Evolutionary conservation across 192 early-diverging fungal species (phyloP), one percentile per base, ranked within the genome.

Genomic region (Coemansia aciculifera): DNA sequence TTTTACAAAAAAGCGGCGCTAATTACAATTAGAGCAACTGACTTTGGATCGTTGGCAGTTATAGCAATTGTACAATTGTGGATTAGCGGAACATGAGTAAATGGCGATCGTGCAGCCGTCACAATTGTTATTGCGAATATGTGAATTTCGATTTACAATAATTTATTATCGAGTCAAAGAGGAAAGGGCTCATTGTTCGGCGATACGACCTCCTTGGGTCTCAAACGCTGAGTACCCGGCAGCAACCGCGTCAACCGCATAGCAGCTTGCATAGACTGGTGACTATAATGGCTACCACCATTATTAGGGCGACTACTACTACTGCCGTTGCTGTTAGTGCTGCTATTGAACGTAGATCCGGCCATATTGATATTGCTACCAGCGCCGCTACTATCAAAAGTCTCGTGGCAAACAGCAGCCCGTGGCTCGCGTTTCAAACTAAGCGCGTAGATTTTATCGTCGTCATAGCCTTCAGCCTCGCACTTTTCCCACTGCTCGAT

Each of bases 401-500:
- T 15, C 6, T 54, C 52, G 46, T 27, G 13, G 32, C 24, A 29
- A 5, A 39, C 54, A 7, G 62, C 64, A 1, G 70, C 81, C 5
- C 83, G 62, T 0, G 83, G 83, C 59, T 84, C 83, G 23, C 77
- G 61, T 9, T 62, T 38, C 40, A 84, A 51, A 19, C 83, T 84
- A 48, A 84, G 61, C 6, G 51, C 60, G 21, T 84, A 84, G 10
- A 84, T 74, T 34, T 66, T 77, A 24, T 84, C 83, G 37, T 84
- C 83, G 57, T 81, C 78, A 27, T 75, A 79, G 0, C 73, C 68
- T n/a, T 72, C 71, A 0, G 48, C 57, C 34, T 75, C 73, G 29
- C 67, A 72, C 38, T 32, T 37, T n/a, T 72, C 72, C 76, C 80
- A 83, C 49, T 83, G 73, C 48, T 80, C 80, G 39, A 85, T 76